These are phyloP conservation scores for Saccharata proteae DNA, from an alignment of 2,329 filamentous ascomycete genomes.

Conservation along the genomic window DNA sequence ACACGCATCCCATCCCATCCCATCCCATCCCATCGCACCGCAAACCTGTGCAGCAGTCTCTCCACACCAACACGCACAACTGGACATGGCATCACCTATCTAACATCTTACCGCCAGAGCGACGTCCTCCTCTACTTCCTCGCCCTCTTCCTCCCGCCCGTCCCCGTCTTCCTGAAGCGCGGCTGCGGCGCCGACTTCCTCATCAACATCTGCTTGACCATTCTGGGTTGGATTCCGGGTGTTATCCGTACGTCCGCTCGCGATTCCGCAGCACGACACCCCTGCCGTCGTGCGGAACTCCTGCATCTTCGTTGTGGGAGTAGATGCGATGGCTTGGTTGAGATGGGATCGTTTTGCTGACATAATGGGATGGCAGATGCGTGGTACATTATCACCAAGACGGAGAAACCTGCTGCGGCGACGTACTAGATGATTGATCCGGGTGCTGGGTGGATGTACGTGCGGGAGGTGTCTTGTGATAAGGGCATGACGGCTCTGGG, in stretches of 20 bases:
- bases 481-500: too few relatives aligned
- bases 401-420: background rate
- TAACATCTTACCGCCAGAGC: too few relatives aligned
- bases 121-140: conserved; percentile 20
- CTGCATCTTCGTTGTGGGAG: background rate
- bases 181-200: conserved; percentile 28
- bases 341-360: too few relatives aligned
- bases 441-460: too few relatives aligned
- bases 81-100: too few relatives aligned
- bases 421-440: too few relatives aligned
- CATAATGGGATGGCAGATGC: too few relatives aligned
- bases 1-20: too few relatives aligned
- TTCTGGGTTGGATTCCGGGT: conserved; percentile 24
- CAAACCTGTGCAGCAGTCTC: too few relatives aligned
- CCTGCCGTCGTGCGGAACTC: background rate
- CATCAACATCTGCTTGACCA: conserved; percentile 27
- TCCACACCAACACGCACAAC: too few relatives aligned
- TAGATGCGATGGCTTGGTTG: background rate
- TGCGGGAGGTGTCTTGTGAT: too few relatives aligned
- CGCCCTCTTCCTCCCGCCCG: conserved; percentile 24
- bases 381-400: conserved; percentile 17
- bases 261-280: background rate
- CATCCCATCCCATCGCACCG: too few relatives aligned
- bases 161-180: conserved; percentile 28
- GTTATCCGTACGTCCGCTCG: conserved; percentile 12